A percentile compares a stretch with the other conserved stretches of the same genome.
phyloP scores from a whole-genome alignment of 345 rosid genomes.

The Aethionema arabicum region DNA sequence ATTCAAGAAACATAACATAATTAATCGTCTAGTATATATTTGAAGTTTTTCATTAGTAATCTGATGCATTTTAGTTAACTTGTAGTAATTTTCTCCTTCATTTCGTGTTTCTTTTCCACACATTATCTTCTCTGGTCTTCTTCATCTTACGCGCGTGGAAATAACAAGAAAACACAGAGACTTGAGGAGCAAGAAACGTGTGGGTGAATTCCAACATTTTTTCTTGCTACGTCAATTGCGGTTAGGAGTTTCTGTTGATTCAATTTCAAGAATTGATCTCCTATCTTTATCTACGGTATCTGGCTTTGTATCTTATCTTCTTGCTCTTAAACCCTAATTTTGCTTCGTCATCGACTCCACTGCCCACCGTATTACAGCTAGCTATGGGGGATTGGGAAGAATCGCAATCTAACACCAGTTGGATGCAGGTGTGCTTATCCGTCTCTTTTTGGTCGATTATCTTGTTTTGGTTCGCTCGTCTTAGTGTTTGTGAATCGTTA shows the following conservation, averaged over 20 bases:
- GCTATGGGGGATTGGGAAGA: conserved; percentile 69
- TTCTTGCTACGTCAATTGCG: conserved; percentile 45
- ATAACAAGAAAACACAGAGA: conserved; percentile 12
- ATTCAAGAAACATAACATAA: too few species aligned
- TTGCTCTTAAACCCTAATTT: conserved; percentile 52
- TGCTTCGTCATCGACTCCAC: conserved; percentile 6
- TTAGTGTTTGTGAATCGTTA: conserved; percentile 13
- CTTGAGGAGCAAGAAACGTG: conserved; percentile 19
- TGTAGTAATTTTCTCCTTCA: neutral
- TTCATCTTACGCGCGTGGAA: conserved; percentile 35
- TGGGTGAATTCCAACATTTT: conserved; percentile 37
- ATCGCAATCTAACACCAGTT: conserved; percentile 53
- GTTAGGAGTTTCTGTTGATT: conserved; percentile 60
- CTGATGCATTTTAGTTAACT: neutral
- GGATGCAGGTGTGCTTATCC: conserved; percentile 70
- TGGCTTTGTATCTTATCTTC: conserved; percentile 25
- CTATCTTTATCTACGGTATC: conserved; percentile 33
- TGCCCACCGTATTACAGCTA: conserved; percentile 29
- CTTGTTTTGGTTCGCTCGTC: conserved; percentile 10
- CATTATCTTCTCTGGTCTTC: conserved; percentile 23
- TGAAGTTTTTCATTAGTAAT: too few species aligned
- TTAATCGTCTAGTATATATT: too few species aligned
- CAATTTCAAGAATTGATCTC: conserved; percentile 22
- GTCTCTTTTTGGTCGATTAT: conserved; percentile 11
- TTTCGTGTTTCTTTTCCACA: neutral